Evolutionary conservation across 371 early-diverging fungal genomes (phyloP), one percentile per base, ranked within the genome.

Genomic region (Mucor circinelloides): DNA sequence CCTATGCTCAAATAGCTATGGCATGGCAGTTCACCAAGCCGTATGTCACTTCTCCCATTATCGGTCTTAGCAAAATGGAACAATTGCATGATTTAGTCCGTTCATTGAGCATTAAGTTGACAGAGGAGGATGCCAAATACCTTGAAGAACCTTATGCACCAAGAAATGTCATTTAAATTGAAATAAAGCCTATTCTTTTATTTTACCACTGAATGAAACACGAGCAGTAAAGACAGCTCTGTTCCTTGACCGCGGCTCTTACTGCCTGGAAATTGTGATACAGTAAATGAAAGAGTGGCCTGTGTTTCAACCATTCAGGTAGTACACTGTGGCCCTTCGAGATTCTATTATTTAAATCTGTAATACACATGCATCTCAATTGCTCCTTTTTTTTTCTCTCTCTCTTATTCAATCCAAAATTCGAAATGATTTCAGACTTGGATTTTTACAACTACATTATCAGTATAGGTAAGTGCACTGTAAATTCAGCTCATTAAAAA

Each of bases 11-110:
- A 31, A 64, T 72, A 42, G 62, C 54, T 17, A 69, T 87, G 28
- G 85, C 86, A 10, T 86, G 86, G 87, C 23, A 84, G 17, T 61
- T 72, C n/a, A 60, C 71, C 13, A 83, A 83, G 30, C 56, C 66
- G 0, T 67, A 66, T 61, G 77, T 86, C 17, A 70, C 79, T 5
- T 52, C 78, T 10, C 78, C 83, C 27, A 80, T 86, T 61, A 68
- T 82, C 19, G 86, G 85, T 38, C 58, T 75, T 19, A 69, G 60
- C n/a, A 83, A 75, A 58, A 63, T 34, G 12, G 54, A 73, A n/a
- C 72, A 81, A 48, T 40, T 83, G 30, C 62, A 66, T 21, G 85
- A 85, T 64, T 56, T 76, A 27, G 30, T 83, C 0, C 71, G 52
- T 2, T 69, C 83, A 10, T 32, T 77, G 10, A 42, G 67, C 28